Conservation (phyloP, 768 basidiomycete genomes). For the Tylopilus plumbeoviolaceoides region DNA sequence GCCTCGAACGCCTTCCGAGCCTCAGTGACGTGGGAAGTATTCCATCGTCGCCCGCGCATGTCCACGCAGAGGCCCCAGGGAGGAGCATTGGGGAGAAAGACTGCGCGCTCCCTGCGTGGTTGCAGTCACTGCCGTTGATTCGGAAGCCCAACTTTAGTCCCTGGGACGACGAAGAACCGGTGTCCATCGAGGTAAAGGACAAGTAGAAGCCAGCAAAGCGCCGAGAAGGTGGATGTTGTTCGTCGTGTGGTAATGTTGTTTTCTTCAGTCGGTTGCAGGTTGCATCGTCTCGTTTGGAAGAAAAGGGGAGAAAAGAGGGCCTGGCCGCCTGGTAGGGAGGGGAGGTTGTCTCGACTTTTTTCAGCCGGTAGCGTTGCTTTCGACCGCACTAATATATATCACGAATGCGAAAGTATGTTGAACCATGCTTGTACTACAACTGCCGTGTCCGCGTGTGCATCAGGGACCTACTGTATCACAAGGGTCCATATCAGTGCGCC, state of each 20-base stretch:
- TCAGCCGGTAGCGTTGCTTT: constrained; percentile 21
- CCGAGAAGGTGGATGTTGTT: not conserved
- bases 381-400: constrained; percentile 28
- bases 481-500: constrained; percentile 6
- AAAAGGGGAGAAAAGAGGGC: not conserved
- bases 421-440: constrained; percentile 10
- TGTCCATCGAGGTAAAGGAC: constrained; percentile 16
- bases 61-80: constrained; percentile 35
- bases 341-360: constrained; percentile 18
- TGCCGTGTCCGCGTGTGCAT: not conserved
- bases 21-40: constrained; percentile 72
- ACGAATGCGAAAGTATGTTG: constrained; percentile 28
- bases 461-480: not conserved
- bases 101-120: constrained; percentile 56
- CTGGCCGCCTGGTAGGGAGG: constrained; percentile 6
- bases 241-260: constrained; percentile 11
- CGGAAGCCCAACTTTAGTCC: constrained; percentile 76
- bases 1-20: constrained; percentile 74
- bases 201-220: constrained; percentile 16
- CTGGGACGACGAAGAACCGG: constrained; percentile 70
- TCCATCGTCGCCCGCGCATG: constrained; percentile 60
- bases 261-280: constrained; percentile 12
- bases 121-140: constrained; percentile 60
- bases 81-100: constrained; percentile 23
- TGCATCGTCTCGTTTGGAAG: constrained; percentile 12